Evolutionary conservation across 164 flowering plant species (phyloP), one percentile per base, ranked within the genome.

Genomic region (Euptelea pleiosperma): DNA sequence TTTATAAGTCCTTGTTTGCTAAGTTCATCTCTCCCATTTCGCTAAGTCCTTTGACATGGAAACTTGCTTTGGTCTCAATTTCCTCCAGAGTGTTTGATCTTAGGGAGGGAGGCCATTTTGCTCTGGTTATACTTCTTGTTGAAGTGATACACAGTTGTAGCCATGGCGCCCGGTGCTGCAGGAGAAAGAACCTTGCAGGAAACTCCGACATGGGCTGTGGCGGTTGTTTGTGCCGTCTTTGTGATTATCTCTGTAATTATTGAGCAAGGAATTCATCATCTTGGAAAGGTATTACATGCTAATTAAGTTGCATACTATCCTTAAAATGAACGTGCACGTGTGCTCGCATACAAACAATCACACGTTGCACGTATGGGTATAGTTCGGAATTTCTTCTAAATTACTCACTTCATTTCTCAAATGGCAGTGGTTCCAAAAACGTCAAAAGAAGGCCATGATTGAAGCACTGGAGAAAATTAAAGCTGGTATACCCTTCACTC

Each of bases 191-290:
- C 77, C 10, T 47, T 84, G 62, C 25, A 68, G 48, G 77, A 77
- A 39, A 83, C 87, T 0, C 77, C 93, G 0, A 84, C 89, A n/a
- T 86, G 89, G 89, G 87, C 93, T 8, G 82, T 86, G 2, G 87
- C 93, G 0, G 35, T 37, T 29, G 86, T 84, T 7, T 83, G 86
- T 55, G 86, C 86, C 0, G 73, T 70, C 0, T 74, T 86, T 29
- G 70, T 86, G 14, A 42, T 86, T 50, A 39, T 86, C 8, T 86
- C 93, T 5, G 24, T 84, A 2, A 0, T 73, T 3, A 73, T 86
- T 0, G 93, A 86, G 52, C 80, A 76, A 59, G 77, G 75, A 19
- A 80, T 86, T 33, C 75, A 80, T 31, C 58, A 70, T 29, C 78
- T 83, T 47, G 82, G 51, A 24, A 79, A 78, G 82, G 89, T 82